Evolutionary conservation across 2,329 filamentous ascomycete genomes (phyloP).

Genomic region (Aspergillus floridensis): DNA sequence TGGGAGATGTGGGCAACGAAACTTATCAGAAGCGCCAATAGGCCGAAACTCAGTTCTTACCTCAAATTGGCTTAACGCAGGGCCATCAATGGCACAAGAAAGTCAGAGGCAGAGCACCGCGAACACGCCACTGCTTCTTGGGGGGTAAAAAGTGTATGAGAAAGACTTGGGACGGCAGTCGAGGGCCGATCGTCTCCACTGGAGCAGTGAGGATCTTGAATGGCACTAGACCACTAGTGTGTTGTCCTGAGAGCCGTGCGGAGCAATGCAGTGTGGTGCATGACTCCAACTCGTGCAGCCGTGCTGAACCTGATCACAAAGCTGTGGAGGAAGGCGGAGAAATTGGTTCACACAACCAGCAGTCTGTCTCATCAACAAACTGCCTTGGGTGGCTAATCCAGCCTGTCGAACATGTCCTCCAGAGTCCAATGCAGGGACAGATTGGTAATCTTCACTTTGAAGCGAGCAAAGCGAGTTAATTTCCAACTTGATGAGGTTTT

Average conservation of each 20-base stretch:
- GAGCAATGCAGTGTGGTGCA: background rate
- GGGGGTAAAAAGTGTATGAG: slow-evolving; percentile 8
- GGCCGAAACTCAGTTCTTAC: slow-evolving; percentile 4
- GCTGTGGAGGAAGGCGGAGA: slow-evolving; percentile 15
- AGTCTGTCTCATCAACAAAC: background rate
- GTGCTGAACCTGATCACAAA: background rate
- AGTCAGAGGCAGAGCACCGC: slow-evolving; percentile 2
- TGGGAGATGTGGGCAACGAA: slow-evolving; percentile 10
- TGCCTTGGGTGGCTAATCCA: too few relatives aligned
- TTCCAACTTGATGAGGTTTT: background rate
- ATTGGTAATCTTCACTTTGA: background rate
- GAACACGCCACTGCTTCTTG: slow-evolving; percentile 19
- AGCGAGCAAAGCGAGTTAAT: background rate
- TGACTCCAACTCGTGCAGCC: background rate
- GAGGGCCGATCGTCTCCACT: slow-evolving; percentile 27
- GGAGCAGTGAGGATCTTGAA: slow-evolving; percentile 23
- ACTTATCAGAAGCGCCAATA: slow-evolving; percentile 5
- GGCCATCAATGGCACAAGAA: slow-evolving; percentile 9
- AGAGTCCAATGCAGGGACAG: background rate
- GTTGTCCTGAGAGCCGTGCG: slow-evolving; percentile 15
- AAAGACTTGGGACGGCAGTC: slow-evolving; percentile 20
- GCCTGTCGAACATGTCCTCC: too few relatives aligned
- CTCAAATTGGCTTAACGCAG: slow-evolving; percentile 13
- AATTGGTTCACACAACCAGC: slow-evolving; percentile 6
- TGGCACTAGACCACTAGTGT: slow-evolving; percentile 10